Conservation (phyloP, 768 basidiomycete genomes). For the Pleurotus djamor region DNA sequence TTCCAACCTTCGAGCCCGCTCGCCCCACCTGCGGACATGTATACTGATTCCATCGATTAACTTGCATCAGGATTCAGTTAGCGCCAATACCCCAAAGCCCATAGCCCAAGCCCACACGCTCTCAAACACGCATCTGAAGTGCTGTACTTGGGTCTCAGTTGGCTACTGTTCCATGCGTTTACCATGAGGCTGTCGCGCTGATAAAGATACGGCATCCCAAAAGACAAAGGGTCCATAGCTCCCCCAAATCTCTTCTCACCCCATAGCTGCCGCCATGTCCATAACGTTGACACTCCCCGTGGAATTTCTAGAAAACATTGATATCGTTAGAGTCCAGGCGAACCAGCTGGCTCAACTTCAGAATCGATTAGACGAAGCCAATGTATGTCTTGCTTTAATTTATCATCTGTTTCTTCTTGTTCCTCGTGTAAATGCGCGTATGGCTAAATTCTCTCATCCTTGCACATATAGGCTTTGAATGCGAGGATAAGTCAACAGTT, state of each 20-base stretch:
- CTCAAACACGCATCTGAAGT: neutral
- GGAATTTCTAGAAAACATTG: conserved; percentile 8
- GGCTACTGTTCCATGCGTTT: conserved; percentile 1
- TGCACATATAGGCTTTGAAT: neutral
- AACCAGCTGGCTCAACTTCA: neutral
- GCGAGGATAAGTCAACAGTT: conserved; percentile 4
- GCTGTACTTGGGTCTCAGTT: neutral
- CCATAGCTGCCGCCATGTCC: conserved; percentile 4
- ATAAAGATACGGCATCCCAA: neutral
- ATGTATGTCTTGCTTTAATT: neutral
- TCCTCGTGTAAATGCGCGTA: neutral
- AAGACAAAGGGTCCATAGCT: neutral
- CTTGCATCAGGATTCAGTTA: neutral
- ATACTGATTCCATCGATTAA: too few relatives aligned
- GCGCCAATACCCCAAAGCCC: neutral
- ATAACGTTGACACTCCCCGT: conserved; percentile 9
- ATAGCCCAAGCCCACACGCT: neutral
- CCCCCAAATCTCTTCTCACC: conserved; percentile 1
- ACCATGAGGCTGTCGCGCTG: conserved; percentile 8
- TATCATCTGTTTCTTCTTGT: neutral
- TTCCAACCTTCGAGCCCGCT: neutral
- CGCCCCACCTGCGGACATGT: too few relatives aligned
- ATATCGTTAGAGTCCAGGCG: conserved; percentile 3
- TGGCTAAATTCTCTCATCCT: neutral
- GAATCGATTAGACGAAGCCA: conserved; percentile 6